Evolutionary conservation across 2,329 filamentous ascomycete genomes (phyloP).

Genomic region (Massarina eburnea): DNA sequence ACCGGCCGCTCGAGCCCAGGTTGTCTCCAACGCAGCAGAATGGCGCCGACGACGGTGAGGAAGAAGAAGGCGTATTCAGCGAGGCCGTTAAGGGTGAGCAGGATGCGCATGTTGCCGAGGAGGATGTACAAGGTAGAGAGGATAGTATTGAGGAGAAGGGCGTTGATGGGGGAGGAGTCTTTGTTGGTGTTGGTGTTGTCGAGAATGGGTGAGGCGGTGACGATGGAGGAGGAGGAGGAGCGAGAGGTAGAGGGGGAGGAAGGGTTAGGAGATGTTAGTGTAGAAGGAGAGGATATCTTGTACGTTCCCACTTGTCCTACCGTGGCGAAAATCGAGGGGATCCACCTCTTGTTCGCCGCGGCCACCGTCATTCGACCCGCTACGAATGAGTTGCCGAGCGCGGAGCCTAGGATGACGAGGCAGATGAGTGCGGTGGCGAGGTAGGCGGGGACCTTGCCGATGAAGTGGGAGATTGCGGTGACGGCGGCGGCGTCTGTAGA

Average conservation of each 20-base stretch:
- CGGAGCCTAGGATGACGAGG: conserved; percentile 62
- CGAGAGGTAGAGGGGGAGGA: background rate
- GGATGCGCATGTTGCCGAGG: conserved; percentile 62
- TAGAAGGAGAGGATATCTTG: conserved; percentile 26
- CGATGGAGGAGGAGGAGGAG: background rate
- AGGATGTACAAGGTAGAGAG: conserved; percentile 61
- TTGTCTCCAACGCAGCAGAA: conserved; percentile 60
- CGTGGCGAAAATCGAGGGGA: conserved; percentile 29
- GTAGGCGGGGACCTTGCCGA: conserved; percentile 55
- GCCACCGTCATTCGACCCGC: conserved; percentile 65
- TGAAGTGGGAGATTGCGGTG: conserved; percentile 49
- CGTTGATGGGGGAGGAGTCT: conserved; percentile 37
- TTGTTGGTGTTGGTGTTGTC: conserved; percentile 4
- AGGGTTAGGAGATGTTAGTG: too few species aligned
- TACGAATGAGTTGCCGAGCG: conserved; percentile 65
- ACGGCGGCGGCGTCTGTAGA: conserved; percentile 66
- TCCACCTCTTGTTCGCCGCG: conserved; percentile 46
- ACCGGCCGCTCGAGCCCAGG: conserved; percentile 59
- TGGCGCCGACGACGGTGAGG: conserved; percentile 61
- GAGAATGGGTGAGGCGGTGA: background rate
- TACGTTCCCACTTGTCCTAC: conserved; percentile 33
- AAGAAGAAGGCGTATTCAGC: conserved; percentile 64
- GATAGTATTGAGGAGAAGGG: conserved; percentile 34
- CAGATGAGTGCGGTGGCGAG: conserved; percentile 60
- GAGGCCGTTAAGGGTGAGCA: conserved; percentile 55